Base-by-base conservation (phyloP, 345 rosid genomes). In the Excoecaria cochinchinensis region DNA sequence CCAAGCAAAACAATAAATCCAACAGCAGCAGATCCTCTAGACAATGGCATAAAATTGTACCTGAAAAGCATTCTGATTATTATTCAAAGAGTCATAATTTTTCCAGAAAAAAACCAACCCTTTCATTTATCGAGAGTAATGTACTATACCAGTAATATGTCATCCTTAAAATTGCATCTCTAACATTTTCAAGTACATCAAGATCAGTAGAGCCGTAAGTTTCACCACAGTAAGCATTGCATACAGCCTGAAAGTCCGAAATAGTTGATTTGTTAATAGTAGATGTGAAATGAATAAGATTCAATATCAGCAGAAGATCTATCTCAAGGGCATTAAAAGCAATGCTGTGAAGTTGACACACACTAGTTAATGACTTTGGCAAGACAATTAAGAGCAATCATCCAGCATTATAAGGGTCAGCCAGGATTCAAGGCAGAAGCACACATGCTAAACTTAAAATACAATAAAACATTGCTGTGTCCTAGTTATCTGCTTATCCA, bases 31-130 rank as follows among this genome's bases (percentile, higher is more conserved):
- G 97, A 87, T 44, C 99, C 98, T 86, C 99, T 91, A 51, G 94
- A 87, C 70, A 95, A 80, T 25, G 98, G 99, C 99, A 92, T 92
- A 81, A 95, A 92, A 81, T 91, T 95, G 77, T 92, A 95, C 98
- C 99, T 95, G 87, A 14, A 64, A 68, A 69, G 57, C 68, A 59
- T 69, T 40, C 69, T 71, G 38, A 46, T 73, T 53, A 40, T 70
- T 36, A 31, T 0, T 57, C 11, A 68, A 69, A 76, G 38, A 75
- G 47, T 57, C 21, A 42, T 8, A 53, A 60, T 48, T 51, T 17
- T 38, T 62, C 68, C n/a, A 50, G 44, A 31, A 4, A 66, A 4
- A 73, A 78, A 50, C 56, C 24, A 70, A 40, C 16, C 61, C 8
- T 16, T 56, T 42, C 65, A 38, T 42, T 56, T 50, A 71, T 8